Conservation (phyloP, 441 rosid genomes). For the Eutrema salsugineum region DNA sequence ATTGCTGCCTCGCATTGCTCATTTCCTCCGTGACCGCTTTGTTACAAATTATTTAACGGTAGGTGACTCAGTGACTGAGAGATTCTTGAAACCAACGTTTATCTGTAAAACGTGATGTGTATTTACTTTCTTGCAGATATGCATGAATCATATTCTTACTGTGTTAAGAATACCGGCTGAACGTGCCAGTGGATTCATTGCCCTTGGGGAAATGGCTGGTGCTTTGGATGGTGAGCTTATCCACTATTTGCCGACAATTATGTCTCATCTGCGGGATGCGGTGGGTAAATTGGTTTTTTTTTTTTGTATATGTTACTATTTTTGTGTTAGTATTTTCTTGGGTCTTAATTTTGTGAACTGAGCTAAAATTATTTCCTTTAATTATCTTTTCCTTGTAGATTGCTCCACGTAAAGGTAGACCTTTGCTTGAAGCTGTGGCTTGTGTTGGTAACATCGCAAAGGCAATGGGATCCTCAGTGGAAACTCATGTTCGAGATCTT, state of each 20-base stretch:
- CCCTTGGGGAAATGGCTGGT: conserved; percentile 99
- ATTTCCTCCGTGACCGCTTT: conserved; percentile 98
- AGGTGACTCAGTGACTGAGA: conserved; percentile 30
- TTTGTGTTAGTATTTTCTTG: conserved; percentile 19
- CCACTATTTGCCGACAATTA: conserved; percentile 96
- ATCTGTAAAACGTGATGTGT: conserved; percentile 13
- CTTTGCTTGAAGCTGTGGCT: conserved; percentile 97
- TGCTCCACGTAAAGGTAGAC: conserved; percentile 98
- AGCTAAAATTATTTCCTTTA: conserved; percentile 20
- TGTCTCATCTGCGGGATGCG: conserved; percentile 93
- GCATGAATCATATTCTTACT: conserved; percentile 96
- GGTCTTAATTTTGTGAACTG: conserved; percentile 14
- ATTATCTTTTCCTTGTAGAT: conserved; percentile 46
- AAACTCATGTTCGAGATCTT: conserved; percentile 80
- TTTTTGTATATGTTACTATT: conserved; percentile 16
- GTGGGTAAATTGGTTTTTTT: conserved; percentile 47
- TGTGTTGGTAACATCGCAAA: conserved; percentile 98
- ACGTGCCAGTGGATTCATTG: conserved; percentile 98
- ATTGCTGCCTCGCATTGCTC: conserved; percentile 98
- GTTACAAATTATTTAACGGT: conserved; percentile 94
- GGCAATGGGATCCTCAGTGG: conserved; percentile 96
- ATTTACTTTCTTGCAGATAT: conserved; percentile 57
- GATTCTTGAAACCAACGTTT: conserved; percentile 16
- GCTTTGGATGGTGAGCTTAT: conserved; percentile 98
- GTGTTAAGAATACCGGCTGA: conserved; percentile 91